phyloP scores from a whole-genome alignment of 1,284 basidiomycete species.

The Athelia sp. region DNA sequence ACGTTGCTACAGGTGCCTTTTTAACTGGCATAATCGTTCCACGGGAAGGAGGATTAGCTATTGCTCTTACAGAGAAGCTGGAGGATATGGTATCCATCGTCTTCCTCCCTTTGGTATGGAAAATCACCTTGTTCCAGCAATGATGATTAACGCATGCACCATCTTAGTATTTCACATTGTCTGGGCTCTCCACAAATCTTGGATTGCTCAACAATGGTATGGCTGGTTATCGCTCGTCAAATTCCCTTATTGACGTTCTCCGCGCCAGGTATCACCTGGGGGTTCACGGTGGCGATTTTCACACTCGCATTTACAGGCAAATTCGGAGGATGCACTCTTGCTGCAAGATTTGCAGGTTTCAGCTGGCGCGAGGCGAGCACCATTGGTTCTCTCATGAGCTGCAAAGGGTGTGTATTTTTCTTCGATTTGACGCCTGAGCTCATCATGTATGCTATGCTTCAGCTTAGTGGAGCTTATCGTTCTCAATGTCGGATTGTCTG shows the following conservation, averaged over 20 bases:
- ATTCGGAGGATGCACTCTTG: slow-evolving; percentile 67
- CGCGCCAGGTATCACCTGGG: slow-evolving; percentile 80
- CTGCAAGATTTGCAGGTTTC: slow-evolving; percentile 73
- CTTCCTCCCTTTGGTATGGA: slow-evolving; percentile 81
- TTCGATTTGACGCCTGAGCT: slow-evolving; percentile 2
- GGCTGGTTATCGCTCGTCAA: slow-evolving; percentile 4
- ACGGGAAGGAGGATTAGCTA: slow-evolving; percentile 81
- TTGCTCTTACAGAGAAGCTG: slow-evolving; percentile 73
- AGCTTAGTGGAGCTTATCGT: slow-evolving; percentile 90
- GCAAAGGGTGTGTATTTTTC: slow-evolving; percentile 76
- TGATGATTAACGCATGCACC: slow-evolving; percentile 4
- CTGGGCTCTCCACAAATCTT: slow-evolving; percentile 88
- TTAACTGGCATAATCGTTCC: slow-evolving; percentile 89
- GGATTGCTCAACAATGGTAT: slow-evolving; percentile 71
- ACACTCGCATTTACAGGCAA: slow-evolving; percentile 82
- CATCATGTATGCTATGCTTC: slow-evolving; percentile 1
- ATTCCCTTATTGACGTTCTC: background rate
- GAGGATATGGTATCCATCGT: slow-evolving; percentile 82
- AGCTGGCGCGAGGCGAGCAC: slow-evolving; percentile 77
- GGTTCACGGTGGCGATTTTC: slow-evolving; percentile 80
- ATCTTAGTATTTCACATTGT: slow-evolving; percentile 78
- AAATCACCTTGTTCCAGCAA: background rate
- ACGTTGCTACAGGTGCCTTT: slow-evolving; percentile 64
- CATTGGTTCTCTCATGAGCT: slow-evolving; percentile 91
- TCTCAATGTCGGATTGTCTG: slow-evolving; percentile 87